Evolutionary conservation across 805 yeast species (phyloP).

Genomic region (Kluyveromyces starmeri): DNA sequence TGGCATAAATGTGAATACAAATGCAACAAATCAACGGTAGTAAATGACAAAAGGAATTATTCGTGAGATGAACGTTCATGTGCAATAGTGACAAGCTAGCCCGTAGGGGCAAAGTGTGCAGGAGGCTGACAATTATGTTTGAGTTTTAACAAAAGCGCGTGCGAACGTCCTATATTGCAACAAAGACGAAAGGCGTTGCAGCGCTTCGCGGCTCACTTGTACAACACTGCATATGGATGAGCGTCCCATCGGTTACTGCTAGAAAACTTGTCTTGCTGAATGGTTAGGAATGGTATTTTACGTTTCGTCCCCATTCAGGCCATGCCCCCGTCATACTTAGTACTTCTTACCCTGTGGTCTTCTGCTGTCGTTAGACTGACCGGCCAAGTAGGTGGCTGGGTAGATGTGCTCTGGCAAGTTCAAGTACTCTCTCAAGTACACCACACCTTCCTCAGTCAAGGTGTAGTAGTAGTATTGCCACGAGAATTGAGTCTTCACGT

Average conservation of each 20-base stretch:
- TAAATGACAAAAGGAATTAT: conserved; percentile 1
- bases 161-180: background rate
- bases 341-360: conserved; percentile 41
- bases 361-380: conserved; percentile 78
- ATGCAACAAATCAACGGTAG: no score
- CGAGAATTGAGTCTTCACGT: conserved; percentile 98
- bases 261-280: conserved; percentile 3
- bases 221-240: background rate
- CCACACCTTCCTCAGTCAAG: conserved; percentile 99
- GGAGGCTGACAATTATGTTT: conserved; percentile 1
- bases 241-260: background rate
- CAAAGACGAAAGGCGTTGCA: background rate
- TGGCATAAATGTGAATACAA: no score
- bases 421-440: conserved; percentile 95
- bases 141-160: background rate
- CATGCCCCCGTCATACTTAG: conserved; percentile 6
- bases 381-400: conserved; percentile 96
- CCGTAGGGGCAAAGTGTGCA: background rate
- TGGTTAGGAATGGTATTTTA: background rate
- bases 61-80: conserved; percentile 1
- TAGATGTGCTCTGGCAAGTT: conserved; percentile 98
- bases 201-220: background rate
- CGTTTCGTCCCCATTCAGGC: conserved; percentile 3
- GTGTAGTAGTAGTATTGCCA: conserved; percentile 99
- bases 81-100: conserved; percentile 2